Conservation (phyloP, 148 eudicot species). For the Chenopodium suecicum region DNA sequence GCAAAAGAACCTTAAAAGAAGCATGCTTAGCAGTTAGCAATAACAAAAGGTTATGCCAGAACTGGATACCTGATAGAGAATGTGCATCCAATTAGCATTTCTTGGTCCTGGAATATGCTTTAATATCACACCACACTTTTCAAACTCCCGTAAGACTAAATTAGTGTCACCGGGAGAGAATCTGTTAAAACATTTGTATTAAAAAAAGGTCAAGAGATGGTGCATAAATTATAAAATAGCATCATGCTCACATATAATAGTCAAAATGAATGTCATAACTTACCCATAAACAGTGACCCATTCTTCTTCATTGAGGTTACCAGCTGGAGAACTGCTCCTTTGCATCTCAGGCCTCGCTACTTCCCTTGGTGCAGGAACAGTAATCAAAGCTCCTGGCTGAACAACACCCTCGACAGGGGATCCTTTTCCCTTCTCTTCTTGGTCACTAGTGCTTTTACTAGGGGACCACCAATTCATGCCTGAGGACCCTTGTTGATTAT, state of each 20-base stretch:
- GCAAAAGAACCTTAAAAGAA: neutral
- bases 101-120: constrained; percentile 95
- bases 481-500: constrained; percentile 58
- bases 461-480: constrained; percentile 80
- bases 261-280: constrained; percentile 4
- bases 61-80: constrained; percentile 75
- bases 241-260: neutral
- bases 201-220: neutral
- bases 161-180: constrained; percentile 91
- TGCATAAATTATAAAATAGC: neutral
- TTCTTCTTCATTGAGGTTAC: constrained; percentile 78
- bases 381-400: constrained; percentile 75
- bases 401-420: constrained; percentile 93
- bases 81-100: constrained; percentile 97
- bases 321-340: constrained; percentile 56
- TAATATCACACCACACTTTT: constrained; percentile 82
- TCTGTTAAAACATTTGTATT: constrained; percentile 30
- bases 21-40: neutral
- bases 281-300: constrained; percentile 99
- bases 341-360: constrained; percentile 87
- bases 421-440: constrained; percentile 82
- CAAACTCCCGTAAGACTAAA: constrained; percentile 87
- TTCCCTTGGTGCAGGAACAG: constrained; percentile 87
- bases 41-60: neutral
- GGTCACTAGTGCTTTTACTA: constrained; percentile 55